These are phyloP conservation scores for Exophiala oligosperma DNA, from an alignment of 2,329 filamentous ascomycete species.

Conservation along the genomic window DNA sequence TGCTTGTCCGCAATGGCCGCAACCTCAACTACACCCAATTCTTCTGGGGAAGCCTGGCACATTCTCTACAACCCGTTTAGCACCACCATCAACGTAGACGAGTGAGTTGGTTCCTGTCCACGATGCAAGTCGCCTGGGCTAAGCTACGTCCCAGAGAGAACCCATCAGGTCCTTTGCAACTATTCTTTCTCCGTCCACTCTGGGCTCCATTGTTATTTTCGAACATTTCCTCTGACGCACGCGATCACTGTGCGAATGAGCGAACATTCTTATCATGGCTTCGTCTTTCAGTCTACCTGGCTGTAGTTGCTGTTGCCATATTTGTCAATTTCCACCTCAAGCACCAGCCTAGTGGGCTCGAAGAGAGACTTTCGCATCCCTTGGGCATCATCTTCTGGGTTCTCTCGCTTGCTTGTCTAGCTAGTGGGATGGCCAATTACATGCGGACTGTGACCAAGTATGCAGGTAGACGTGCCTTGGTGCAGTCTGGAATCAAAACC, in stretches of 20 bases:
- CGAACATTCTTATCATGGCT: slow-evolving; percentile 87
- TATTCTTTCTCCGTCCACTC: slow-evolving; percentile 55
- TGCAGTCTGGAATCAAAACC: slow-evolving; percentile 92
- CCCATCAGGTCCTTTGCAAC: slow-evolving; percentile 35
- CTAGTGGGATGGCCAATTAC: slow-evolving; percentile 81
- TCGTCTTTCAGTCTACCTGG: slow-evolving; percentile 84
- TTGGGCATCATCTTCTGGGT: slow-evolving; percentile 88
- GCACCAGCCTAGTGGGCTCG: slow-evolving; percentile 65
- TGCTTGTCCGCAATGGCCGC: not conserved
- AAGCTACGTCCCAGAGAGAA: slow-evolving; percentile 12
- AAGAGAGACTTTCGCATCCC: slow-evolving; percentile 76
- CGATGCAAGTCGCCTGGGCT: not conserved
- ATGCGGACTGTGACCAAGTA: slow-evolving; percentile 81
- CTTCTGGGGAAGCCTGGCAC: slow-evolving; percentile 21
- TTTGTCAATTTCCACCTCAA: slow-evolving; percentile 92
- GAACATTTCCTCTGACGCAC: slow-evolving; percentile 65
- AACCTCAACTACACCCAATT: not conserved
- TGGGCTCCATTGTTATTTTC: slow-evolving; percentile 65
- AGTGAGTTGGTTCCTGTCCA: slow-evolving; percentile 9
- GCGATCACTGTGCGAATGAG: slow-evolving; percentile 67
- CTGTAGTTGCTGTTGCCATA: slow-evolving; percentile 85
- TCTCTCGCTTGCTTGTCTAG: slow-evolving; percentile 73
- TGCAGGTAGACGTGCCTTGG: slow-evolving; percentile 73
- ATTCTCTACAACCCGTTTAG: slow-evolving; percentile 27
- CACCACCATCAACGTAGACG: slow-evolving; percentile 20